These are phyloP conservation scores for Fusarium humuli DNA, from an alignment of 2,329 filamentous ascomycete species.

Conservation along the genomic window DNA sequence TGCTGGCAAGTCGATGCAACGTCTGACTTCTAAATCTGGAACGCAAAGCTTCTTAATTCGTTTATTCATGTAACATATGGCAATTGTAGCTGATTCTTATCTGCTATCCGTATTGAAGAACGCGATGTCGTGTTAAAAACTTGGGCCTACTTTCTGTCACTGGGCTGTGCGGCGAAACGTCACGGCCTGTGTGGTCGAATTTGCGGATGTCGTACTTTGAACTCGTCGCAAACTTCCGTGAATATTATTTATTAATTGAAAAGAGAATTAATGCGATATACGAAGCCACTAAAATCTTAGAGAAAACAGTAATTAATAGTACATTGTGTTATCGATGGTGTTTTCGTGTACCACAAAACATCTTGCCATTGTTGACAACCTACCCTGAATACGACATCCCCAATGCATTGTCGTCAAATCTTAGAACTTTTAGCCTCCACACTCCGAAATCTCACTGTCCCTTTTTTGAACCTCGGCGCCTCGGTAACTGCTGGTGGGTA, in stretches of 20 bases:
- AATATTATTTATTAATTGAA: not conserved
- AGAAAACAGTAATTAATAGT: not conserved
- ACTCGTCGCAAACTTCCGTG: not conserved
- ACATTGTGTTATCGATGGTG: not conserved
- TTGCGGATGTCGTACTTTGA: not conserved
- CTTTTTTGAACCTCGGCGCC: conserved; percentile 9
- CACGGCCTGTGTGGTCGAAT: too few relatives aligned
- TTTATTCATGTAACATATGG: not conserved
- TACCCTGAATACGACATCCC: conserved; percentile 3
- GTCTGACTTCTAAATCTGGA: not conserved
- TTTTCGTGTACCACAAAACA: too few relatives aligned
- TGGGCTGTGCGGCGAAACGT: too few relatives aligned
- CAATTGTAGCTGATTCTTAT: not conserved
- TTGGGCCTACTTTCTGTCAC: too few relatives aligned
- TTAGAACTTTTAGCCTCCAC: conserved; percentile 1
- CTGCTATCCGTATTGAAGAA: not conserved
- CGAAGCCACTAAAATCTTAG: not conserved
- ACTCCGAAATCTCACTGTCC: not conserved
- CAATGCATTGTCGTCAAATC: not conserved
- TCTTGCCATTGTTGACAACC: not conserved
- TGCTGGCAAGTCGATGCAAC: not conserved
- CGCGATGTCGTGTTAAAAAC: too few relatives aligned
- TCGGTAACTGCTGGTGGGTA: conserved; percentile 6
- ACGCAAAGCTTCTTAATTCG: not conserved
- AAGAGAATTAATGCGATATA: not conserved